Base-by-base conservation (phyloP, 306 rosid species). In the Citrullus colocynthis region DNA sequence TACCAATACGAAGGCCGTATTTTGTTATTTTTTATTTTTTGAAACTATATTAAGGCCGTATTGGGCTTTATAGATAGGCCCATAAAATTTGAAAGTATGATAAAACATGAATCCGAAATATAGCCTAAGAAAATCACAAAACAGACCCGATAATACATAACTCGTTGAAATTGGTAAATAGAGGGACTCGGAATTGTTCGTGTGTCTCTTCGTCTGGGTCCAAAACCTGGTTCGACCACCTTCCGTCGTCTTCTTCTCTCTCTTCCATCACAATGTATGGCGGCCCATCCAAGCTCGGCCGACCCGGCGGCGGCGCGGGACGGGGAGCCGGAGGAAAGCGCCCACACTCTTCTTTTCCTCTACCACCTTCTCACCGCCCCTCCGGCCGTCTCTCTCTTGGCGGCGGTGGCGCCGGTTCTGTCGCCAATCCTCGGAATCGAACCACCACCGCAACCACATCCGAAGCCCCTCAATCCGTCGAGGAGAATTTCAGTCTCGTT, bases 231-330 rank as follows among this genome's bases (percentile, higher is more conserved):
- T 56, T 77, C 78, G 77, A 79, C 65, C 74, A 67, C 65, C 81
- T 75, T 66, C 62, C 78, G 51, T 52, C 45, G 54, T 54, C 78
- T 58, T 39, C 48, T 2, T 56, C 79, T 36, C 71, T 78, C 72
- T 78, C 48, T 54, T 45, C 32, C 18, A 57, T 64, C 74, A 62
- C 76, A 80, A 95, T 95, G 99, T 95, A 80, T 82, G 91, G 93
- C 74, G 88, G 87, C 84, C 52, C 93, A 52, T 89, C 99, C 76
- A 95, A 95, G 85, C 80, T 84, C 78, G 97, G 91, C 89, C 96
- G 99, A 18, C 76, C 81, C 32, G 86, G 84, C 76, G 81, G 72
- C 81, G 81, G 79, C 80, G 84, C 83, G 11, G 89, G 88, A 55
- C 85, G 88, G 0, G 96, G 89, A 28, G 51, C 81, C 66, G 93